Conservation (phyloP, 139 green algal genomes). For the Chlorokybus atmophyticus region DNA sequence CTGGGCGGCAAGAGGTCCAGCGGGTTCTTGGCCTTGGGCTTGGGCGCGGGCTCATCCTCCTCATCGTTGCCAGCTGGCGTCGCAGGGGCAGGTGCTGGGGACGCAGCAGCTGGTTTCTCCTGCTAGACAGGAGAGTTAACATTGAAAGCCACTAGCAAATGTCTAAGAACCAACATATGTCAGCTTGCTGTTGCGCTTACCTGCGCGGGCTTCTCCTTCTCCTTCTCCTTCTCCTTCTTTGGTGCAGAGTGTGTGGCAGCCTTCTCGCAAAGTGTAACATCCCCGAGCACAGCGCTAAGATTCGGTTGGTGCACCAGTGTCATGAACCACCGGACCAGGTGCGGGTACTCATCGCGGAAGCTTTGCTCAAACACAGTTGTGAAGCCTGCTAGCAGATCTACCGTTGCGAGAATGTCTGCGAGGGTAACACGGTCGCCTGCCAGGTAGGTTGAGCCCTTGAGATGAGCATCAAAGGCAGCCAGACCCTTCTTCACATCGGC, state of each 20-base stretch:
- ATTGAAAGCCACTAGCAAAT: background rate
- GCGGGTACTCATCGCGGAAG: slow-evolving; percentile 37
- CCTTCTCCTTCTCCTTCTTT: slow-evolving; percentile 7
- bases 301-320: slow-evolving; percentile 40
- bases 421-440: slow-evolving; percentile 41
- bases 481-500: slow-evolving; percentile 28
- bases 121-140: background rate
- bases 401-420: slow-evolving; percentile 43
- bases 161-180: background rate
- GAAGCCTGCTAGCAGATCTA: slow-evolving; percentile 35
- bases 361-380: slow-evolving; percentile 5
- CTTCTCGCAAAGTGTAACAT: slow-evolving; percentile 3
- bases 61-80: no score
- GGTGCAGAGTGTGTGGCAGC: background rate
- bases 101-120: background rate
- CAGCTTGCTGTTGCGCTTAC: slow-evolving; percentile 1
- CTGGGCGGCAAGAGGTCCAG: slow-evolving; percentile 35
- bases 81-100: no score
- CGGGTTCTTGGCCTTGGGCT: slow-evolving; percentile 39
- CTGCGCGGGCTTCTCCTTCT: slow-evolving; percentile 11
- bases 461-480: slow-evolving; percentile 29
- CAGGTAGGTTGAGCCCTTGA: slow-evolving; percentile 40
- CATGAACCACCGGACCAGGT: slow-evolving; percentile 39
- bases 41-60: slow-evolving; percentile 18
- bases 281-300: slow-evolving; percentile 29